phyloP scores from a whole-genome alignment of 768 basidiomycete species.

The Suillus placidus region DNA sequence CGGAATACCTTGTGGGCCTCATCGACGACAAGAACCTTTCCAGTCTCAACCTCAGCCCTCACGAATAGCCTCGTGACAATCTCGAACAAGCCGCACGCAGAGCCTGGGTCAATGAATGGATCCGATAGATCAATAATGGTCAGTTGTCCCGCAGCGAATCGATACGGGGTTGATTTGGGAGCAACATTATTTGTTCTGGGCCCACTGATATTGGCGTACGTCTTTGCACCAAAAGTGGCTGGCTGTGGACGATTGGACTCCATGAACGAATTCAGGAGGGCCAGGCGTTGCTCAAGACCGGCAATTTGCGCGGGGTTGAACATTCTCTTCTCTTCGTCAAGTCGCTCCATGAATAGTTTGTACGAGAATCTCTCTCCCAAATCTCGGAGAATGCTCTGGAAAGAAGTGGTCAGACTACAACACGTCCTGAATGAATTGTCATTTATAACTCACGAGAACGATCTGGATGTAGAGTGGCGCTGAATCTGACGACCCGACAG shows the following conservation, averaged over 20 bases:
- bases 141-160: conserved; percentile 53
- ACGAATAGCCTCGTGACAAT: conserved; percentile 61
- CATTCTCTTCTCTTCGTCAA: conserved; percentile 43
- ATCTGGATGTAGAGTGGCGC: conserved; percentile 66
- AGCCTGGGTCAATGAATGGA: conserved; percentile 60
- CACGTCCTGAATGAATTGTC: conserved; percentile 4
- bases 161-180: conserved; percentile 6
- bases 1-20: conserved; percentile 62
- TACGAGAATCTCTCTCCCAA: conserved; percentile 57
- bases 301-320: conserved; percentile 55
- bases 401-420: conserved; percentile 3
- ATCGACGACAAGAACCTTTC: conserved; percentile 64
- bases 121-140: conserved; percentile 67
- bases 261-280: conserved; percentile 55
- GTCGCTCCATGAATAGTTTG: conserved; percentile 40
- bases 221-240: not conserved
- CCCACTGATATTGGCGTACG: not conserved
- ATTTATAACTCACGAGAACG: conserved; percentile 46
- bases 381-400: conserved; percentile 54
- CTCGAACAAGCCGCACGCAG: conserved; percentile 64
- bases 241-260: conserved; percentile 18
- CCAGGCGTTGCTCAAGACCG: conserved; percentile 57
- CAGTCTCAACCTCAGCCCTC: conserved; percentile 51
- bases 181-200: not conserved
- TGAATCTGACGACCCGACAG: conserved; percentile 51